Base-by-base conservation (phyloP, 345 rosid genomes). In the Nasturtium officinale region DNA sequence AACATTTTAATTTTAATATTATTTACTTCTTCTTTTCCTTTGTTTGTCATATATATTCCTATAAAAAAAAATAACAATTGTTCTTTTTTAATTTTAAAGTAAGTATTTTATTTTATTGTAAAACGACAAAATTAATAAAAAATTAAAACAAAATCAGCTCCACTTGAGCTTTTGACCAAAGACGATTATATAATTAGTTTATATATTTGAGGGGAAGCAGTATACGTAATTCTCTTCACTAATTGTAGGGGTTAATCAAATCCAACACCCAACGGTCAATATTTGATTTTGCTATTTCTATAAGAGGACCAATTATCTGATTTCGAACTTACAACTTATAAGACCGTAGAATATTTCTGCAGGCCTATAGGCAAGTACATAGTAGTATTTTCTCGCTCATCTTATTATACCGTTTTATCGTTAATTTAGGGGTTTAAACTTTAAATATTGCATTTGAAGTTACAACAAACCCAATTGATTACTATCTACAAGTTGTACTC, bases 151-250 rank as follows among this genome's bases (percentile, higher is more conserved):
- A 72, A 38, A 40, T 13, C 23, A 52, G 53, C 61, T 61, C 69
- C 69, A 52, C 65, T 54, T 73, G 50, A 63, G 65, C 20, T 64
- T 73, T 73, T 55, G 50, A 64, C 77, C 64, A 23, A 45, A 43
- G 11, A 53, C 16, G 48, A 60, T 60, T 48, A 23, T 23, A 1
- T 23, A 23, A 23, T 57, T 21, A 9, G 48, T 59, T 59, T 46
- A 26, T 28, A 70, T 47, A 33, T 33, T 70, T 61, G 61, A 73
- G 48, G 48, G 29, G 16, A 25, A 32, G 65, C 25, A 45, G 57
- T 58, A 33, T n/a, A n/a, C n/a, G n/a, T n/a, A 45, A 73, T 64
- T 64, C 38, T 45, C 43, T 72, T 21, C 18, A 20, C 32, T 53
- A 4, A 17, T 29, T 40, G 53, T 7, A 11, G 9, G 25, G 33